phyloP scores from a whole-genome alignment of 495 filamentous ascomycete species.

The Thermothielavioides terrestris region DNA sequence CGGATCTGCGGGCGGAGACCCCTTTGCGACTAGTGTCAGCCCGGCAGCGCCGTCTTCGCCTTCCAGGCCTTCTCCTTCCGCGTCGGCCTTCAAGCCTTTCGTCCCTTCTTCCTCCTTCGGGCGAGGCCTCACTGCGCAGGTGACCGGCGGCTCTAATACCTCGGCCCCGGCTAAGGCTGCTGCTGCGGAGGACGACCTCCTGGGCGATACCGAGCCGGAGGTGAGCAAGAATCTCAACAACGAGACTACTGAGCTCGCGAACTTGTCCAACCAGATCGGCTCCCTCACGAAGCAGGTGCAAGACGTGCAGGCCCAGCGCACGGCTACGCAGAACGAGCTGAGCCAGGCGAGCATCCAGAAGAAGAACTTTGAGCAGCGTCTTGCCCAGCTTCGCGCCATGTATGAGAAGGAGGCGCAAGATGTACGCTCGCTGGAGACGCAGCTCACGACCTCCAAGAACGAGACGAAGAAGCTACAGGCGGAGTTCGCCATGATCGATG shows the following conservation, averaged over 20 bases:
- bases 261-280: slow-evolving; percentile 89
- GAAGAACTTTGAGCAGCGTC: slow-evolving; percentile 77
- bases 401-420: slow-evolving; percentile 90
- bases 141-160: slow-evolving; percentile 60
- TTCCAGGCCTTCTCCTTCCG: slow-evolving; percentile 37
- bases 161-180: slow-evolving; percentile 27
- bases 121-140: slow-evolving; percentile 66
- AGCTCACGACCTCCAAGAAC: slow-evolving; percentile 60
- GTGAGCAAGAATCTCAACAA: slow-evolving; percentile 75
- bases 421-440: slow-evolving; percentile 76
- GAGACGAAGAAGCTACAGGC: slow-evolving; percentile 76
- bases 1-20: slow-evolving; percentile 52
- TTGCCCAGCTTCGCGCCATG: slow-evolving; percentile 71
- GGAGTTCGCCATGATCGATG: slow-evolving; percentile 75
- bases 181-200: slow-evolving; percentile 68
- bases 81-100: slow-evolving; percentile 75
- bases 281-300: slow-evolving; percentile 88
- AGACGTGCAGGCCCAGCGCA: slow-evolving; percentile 73
- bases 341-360: slow-evolving; percentile 75
- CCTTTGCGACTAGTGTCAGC: slow-evolving; percentile 45
- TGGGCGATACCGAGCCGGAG: slow-evolving; percentile 88
- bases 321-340: slow-evolving; percentile 67
- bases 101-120: slow-evolving; percentile 86
- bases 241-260: slow-evolving; percentile 90
- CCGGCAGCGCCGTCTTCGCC: slow-evolving; percentile 45